Base-by-base conservation (phyloP, 2,329 filamentous ascomycete species). In the Raffaelea ambrosiae region DNA sequence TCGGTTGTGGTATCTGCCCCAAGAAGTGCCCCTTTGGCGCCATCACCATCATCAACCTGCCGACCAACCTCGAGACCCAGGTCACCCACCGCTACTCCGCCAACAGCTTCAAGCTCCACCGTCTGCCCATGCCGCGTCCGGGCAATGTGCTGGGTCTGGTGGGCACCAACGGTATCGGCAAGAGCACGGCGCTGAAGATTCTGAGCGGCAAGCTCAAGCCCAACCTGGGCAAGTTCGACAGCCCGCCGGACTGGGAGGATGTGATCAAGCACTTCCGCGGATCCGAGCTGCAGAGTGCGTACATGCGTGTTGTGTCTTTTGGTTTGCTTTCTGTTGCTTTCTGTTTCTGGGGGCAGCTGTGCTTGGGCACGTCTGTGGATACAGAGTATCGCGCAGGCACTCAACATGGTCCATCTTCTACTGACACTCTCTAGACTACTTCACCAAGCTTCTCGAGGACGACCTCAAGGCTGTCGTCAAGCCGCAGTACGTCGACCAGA, bases 31-130 rank as follows among this genome's bases (percentile, higher is more conserved):
- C 93, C 16, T 98, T 98, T 70, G 86, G 90, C 63, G 93, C 93
- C 61, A 98, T 98, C 71, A 94, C 91, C 67, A 98, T 98, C 69
- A 98, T 98, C 88, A 98, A 98, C 75, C 74, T 98, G 76, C 93
- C 94, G 59, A 98, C 93, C 66, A 98, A 98, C 72, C 85, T 98
- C 68, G 93, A 98, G 70, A 94, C 86, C 57, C 87, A 97, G 68
- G 89, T 98, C 63, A 97, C 93, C 58, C 94, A 98, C 69, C 86
- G 93, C 65, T 98, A 98, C 76, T 95, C 91, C 48, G 91, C 93
- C 66, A 98, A 98, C 78, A 96, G 90, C 73, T 98, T 98, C 82
- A 98, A 98, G 78, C 82, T 98, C 57, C 93, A 98, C 70, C 84
- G 94, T 59, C 77, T 97, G 62, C 93, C 94, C 49, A 96, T 91